Evolutionary conservation across 2,329 filamentous ascomycete genomes (phyloP).

Genomic region (Dendryphion nanum): DNA sequence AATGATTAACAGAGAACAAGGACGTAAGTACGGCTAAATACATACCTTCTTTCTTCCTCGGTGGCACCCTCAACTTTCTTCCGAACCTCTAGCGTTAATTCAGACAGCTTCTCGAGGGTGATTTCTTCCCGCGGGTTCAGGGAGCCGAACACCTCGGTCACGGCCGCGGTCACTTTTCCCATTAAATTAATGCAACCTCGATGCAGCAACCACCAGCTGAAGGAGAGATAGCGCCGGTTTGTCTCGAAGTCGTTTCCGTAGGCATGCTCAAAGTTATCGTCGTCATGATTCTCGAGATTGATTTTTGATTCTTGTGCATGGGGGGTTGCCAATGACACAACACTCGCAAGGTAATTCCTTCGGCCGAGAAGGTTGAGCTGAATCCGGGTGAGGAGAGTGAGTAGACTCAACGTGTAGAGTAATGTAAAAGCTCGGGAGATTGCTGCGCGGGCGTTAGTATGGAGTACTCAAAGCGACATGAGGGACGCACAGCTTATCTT

Average conservation of each 20-base stretch:
- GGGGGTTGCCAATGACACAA: slow-evolving; percentile 81
- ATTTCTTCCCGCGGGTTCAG: slow-evolving; percentile 88
- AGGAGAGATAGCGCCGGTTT: slow-evolving; percentile 90
- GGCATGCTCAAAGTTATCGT: slow-evolving; percentile 76
- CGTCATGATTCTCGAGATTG: slow-evolving; percentile 88
- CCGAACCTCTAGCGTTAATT: slow-evolving; percentile 79
- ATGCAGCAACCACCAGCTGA: slow-evolving; percentile 97
- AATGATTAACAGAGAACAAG: not conserved
- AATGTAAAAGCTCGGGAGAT: slow-evolving; percentile 89
- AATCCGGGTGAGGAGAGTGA: slow-evolving; percentile 89
- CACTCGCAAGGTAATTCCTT: slow-evolving; percentile 91
- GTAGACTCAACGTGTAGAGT: slow-evolving; percentile 83
- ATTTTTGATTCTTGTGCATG: slow-evolving; percentile 69
- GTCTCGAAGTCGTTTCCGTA: slow-evolving; percentile 95
- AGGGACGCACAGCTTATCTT: slow-evolving; percentile 80
- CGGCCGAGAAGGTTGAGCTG: slow-evolving; percentile 96
- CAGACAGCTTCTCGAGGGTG: slow-evolving; percentile 73
- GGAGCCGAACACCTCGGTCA: slow-evolving; percentile 84
- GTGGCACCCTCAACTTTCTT: slow-evolving; percentile 78
- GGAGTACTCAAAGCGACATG: not conserved
- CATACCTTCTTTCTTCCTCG: slow-evolving; percentile 59
- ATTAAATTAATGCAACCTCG: slow-evolving; percentile 82
- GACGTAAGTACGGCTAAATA: not conserved
- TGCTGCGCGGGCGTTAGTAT: slow-evolving; percentile 52
- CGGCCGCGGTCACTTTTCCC: slow-evolving; percentile 77